Evolutionary conservation across 306 rosid species (phyloP).

Genomic region (Lathyrus oleraceus): DNA sequence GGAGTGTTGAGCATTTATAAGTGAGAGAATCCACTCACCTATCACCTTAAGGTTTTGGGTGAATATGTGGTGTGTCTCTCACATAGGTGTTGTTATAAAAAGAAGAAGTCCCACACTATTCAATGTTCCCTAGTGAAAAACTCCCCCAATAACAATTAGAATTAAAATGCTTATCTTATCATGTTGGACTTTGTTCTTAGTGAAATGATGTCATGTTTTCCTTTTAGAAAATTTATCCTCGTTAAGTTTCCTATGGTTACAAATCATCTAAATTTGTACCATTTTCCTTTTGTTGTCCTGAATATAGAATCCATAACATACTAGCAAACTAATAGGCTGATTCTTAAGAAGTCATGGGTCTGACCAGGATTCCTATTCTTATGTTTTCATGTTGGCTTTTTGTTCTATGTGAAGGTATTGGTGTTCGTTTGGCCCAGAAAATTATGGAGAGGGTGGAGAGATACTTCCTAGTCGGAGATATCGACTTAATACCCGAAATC

Average conservation of each 20-base stretch:
- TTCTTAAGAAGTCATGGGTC: neutral
- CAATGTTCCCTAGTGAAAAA: too few relatives aligned
- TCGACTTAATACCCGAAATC: conserved; percentile 92
- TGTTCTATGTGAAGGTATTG: conserved; percentile 66
- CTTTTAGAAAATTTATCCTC: neutral
- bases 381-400: conserved; percentile 17
- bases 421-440: conserved; percentile 98
- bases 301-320: conserved; percentile 9
- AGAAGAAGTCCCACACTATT: too few relatives aligned
- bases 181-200: conserved; percentile 29
- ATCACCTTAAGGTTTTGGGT: too few relatives aligned
- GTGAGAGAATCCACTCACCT: too few relatives aligned
- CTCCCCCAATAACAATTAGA: too few relatives aligned
- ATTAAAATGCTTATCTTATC: conserved; percentile 20
- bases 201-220: conserved; percentile 19
- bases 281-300: conserved; percentile 21
- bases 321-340: conserved; percentile 7
- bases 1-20: too few relatives aligned
- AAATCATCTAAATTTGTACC: conserved; percentile 8
- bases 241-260: conserved; percentile 16
- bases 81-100: too few relatives aligned
- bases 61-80: too few relatives aligned
- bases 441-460: conserved; percentile 91
- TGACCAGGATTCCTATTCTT: conserved; percentile 15
- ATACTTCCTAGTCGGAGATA: conserved; percentile 88